Conservation (phyloP, 225 moss, liverwort and hornwort genomes). For the Physcomitrellopsis africana region DNA sequence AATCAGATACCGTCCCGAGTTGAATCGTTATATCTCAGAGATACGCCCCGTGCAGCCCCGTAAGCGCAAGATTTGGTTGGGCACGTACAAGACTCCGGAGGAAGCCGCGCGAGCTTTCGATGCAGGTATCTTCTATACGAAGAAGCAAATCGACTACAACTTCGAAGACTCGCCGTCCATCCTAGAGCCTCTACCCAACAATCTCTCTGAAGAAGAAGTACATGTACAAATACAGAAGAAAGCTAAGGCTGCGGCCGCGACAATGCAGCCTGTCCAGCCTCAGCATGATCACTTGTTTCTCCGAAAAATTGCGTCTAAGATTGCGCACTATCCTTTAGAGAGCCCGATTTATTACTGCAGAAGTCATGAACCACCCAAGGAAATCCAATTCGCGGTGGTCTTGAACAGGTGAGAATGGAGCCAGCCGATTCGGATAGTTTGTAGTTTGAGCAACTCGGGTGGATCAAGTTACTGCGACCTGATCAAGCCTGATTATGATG, state of each 20-base stretch:
- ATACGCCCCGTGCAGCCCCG: slow-evolving; percentile 26
- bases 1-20: slow-evolving; percentile 26
- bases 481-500: too few species aligned
- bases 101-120: slow-evolving; percentile 32
- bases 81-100: slow-evolving; percentile 23
- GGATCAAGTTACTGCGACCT: too few species aligned
- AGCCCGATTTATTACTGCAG: too few species aligned
- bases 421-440: too few species aligned
- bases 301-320: neutral
- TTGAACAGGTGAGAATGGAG: neutral
- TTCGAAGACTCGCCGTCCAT: slow-evolving; percentile 18
- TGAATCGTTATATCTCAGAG: slow-evolving; percentile 26
- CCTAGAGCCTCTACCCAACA: slow-evolving; percentile 8
- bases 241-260: slow-evolving; percentile 28
- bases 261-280: neutral
- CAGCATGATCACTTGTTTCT: neutral
- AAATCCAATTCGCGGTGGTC: slow-evolving; percentile 7
- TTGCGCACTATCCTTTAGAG: too few species aligned
- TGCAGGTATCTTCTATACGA: slow-evolving; percentile 30
- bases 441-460: too few species aligned
- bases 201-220: slow-evolving; percentile 16
- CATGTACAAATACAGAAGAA: slow-evolving; percentile 30
- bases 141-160: slow-evolving; percentile 21
- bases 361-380: neutral
- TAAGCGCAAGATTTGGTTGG: slow-evolving; percentile 32